These are phyloP conservation scores for Talaromyces sp. DNA, from an alignment of 2,329 filamentous ascomycete species.

Conservation along the genomic window DNA sequence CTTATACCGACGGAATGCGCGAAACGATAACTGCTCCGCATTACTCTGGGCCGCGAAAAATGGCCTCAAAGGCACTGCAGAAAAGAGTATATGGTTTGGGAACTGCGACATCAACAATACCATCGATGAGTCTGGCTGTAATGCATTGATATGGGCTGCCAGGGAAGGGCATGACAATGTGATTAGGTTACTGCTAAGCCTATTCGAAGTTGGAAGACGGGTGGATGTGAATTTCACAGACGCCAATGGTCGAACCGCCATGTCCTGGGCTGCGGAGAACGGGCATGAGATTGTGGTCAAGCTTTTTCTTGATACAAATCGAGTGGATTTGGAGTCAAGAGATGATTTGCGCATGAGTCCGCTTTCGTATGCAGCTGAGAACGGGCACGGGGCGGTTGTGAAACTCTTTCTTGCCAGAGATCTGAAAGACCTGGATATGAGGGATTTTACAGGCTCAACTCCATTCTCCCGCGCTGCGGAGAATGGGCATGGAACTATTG, in stretches of 20 bases:
- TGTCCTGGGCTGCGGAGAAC: conserved; percentile 1
- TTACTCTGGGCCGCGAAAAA: conserved; percentile 12
- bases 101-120: neutral
- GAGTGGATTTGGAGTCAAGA: neutral
- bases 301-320: neutral
- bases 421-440: neutral
- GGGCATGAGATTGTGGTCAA: neutral
- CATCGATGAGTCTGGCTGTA: neutral
- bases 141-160: neutral
- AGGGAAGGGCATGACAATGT: neutral
- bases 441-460: neutral
- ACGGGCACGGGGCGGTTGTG: neutral
- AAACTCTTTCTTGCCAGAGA: neutral
- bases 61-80: neutral
- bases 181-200: neutral
- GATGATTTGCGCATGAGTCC: neutral
- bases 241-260: neutral
- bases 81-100: neutral
- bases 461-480: neutral
- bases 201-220: neutral
- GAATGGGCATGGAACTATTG: neutral
- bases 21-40: neutral
- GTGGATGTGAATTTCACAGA: neutral
- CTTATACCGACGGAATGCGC: neutral
- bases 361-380: neutral